phyloP scores from a whole-genome alignment of 176 grass and related monocot species.

The Phragmites australis region DNA sequence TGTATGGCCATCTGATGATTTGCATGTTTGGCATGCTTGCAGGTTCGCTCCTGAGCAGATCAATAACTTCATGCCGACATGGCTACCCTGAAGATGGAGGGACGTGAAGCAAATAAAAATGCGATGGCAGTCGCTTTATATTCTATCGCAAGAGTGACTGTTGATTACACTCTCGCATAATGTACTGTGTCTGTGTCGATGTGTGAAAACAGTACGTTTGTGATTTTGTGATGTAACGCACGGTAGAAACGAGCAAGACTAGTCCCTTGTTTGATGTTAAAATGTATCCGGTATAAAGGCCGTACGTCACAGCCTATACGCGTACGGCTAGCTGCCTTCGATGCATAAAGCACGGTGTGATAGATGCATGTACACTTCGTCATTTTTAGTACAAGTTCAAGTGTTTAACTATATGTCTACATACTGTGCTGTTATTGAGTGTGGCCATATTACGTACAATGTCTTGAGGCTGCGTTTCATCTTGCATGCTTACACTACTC shows the following conservation, averaged over 20 bases:
- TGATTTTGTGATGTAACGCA: conserved; percentile 18
- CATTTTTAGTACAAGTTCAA: neutral
- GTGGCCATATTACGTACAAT: neutral
- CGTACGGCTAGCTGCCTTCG: neutral
- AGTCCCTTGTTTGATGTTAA: neutral
- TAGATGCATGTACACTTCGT: conserved; percentile 5
- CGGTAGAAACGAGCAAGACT: neutral
- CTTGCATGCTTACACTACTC: no score
- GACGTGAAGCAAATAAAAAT: conserved; percentile 30
- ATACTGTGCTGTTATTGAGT: neutral
- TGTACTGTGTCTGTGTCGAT: neutral
- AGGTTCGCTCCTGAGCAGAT: conserved; percentile 85
- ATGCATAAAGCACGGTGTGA: neutral
- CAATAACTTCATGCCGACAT: conserved; percentile 73
- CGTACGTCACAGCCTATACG: neutral
- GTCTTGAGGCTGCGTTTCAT: neutral
- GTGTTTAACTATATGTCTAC: neutral
- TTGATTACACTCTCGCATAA: neutral
- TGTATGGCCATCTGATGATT: neutral
- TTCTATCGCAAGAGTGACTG: conserved; percentile 9
- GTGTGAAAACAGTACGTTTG: conserved; percentile 6
- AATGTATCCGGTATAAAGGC: conserved; percentile 4
- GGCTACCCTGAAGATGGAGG: conserved; percentile 63
- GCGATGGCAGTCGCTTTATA: neutral
- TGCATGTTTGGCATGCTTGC: neutral